phyloP scores from a whole-genome alignment of 768 basidiomycete genomes.

The Strobilomyces echinocephalus region DNA sequence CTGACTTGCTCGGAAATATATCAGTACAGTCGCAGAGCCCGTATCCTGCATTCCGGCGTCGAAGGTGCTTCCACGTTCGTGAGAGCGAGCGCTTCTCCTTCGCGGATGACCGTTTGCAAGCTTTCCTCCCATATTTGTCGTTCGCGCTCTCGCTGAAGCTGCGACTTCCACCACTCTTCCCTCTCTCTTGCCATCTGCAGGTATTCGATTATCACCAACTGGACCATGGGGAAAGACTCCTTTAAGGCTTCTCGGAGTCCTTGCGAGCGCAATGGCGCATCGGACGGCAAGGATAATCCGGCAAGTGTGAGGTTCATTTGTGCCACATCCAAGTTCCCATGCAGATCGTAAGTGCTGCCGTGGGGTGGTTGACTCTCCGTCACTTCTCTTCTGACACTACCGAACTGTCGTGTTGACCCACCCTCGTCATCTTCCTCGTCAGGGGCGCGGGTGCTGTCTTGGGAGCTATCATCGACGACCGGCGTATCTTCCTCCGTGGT shows the following conservation, averaged over 20 bases:
- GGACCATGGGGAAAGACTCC: conserved; percentile 54
- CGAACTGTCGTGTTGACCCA: conserved; percentile 39
- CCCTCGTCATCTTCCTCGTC: conserved; percentile 28
- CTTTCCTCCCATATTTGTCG: conserved; percentile 89
- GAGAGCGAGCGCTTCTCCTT: conserved; percentile 66
- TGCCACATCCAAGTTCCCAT: conserved; percentile 62
- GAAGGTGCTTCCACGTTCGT: conserved; percentile 57
- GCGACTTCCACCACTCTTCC: conserved; percentile 74
- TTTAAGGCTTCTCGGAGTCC: conserved; percentile 50
- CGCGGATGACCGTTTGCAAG: conserved; percentile 75
- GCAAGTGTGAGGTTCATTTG: conserved; percentile 76
- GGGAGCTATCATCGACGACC: conserved; percentile 5
- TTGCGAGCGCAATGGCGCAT: conserved; percentile 23
- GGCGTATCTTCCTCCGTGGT: conserved; percentile 15
- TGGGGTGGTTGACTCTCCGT: conserved; percentile 49
- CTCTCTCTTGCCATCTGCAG: conserved; percentile 65
- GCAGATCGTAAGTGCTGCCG: conserved; percentile 53
- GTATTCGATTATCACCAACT: conserved; percentile 59
- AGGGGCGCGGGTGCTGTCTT: conserved; percentile 22
- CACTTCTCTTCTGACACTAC: conserved; percentile 43
- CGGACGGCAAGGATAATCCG: conserved; percentile 35
- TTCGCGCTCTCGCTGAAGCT: conserved; percentile 59
- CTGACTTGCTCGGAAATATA: conserved; percentile 96
- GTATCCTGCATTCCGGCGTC: conserved; percentile 30
- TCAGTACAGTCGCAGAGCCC: conserved; percentile 35